Base-by-base conservation (phyloP, 768 basidiomycete species). In the Tricholoma matsutake region DNA sequence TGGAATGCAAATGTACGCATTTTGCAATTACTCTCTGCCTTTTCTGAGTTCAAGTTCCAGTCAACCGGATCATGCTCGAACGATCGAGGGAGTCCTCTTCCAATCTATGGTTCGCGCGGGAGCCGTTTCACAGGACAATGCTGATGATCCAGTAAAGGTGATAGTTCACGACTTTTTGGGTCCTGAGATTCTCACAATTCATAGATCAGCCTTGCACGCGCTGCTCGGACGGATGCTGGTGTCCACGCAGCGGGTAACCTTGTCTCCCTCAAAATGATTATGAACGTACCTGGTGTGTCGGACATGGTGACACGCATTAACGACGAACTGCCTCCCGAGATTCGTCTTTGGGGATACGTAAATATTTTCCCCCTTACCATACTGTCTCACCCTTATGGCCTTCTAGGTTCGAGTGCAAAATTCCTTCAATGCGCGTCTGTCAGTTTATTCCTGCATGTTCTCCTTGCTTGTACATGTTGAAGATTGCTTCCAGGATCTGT, bases 191-290 rank as follows among this genome's bases (percentile, higher is more conserved):
- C 57, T 62, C 14, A 60, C 43, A 54, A 3, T 41, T n/a, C 2
- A 32, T 68, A 96, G 92, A 92, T 96, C 56, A 83, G 80, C 53
- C 83, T 98, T 11, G 87, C 85, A 20, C 86, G 97, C 31, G 94
- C 96, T 7, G 97, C 97, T 18, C 82, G 97, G 8, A 99, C 97
- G 1, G 97, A 99, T 72, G 92, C 96, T 1, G 97, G 97, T 25
- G 97, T 99, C 6, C 96, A 97, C 71, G 97, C 97, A 11, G 95
- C 95, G 22, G 92, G 96, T 9, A 99, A 99, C 71, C 77, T 96
- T 29, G 91, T 98, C 2, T 90, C 92, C 25, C 81, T 97, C 68
- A 97, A 97, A 74, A 83, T 96, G 82, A 97, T 97, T 68, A 80
- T 85, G 22, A 73, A 78, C 18, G 82, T 94, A 10, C 92, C 93